Evolutionary conservation across 2,329 filamentous ascomycete genomes (phyloP).

Genomic region (Fusarium graminum): DNA sequence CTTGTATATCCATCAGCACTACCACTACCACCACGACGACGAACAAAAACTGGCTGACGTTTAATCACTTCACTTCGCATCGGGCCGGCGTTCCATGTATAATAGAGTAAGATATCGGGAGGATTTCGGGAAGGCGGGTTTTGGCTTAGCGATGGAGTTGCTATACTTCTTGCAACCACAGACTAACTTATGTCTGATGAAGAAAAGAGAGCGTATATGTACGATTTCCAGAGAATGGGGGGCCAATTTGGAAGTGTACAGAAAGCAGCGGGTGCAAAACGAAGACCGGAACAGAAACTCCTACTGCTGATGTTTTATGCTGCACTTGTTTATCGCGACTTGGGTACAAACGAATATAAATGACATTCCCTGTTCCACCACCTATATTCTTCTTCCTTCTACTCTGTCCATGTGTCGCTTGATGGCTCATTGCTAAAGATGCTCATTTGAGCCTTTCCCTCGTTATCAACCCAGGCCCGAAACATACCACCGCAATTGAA

Average conservation of each 20-base stretch:
- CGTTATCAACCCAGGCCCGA: conserved; percentile 78
- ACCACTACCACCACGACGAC: conserved; percentile 29
- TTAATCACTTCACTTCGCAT: conserved; percentile 49
- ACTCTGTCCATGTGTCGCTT: conserved; percentile 38
- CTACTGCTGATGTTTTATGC: conserved; percentile 25
- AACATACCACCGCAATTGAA: conserved; percentile 93
- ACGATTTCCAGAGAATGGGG: conserved; percentile 31
- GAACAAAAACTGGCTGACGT: conserved; percentile 38
- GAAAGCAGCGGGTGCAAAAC: conserved; percentile 18
- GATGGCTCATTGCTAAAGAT: conserved; percentile 52
- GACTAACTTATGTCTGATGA: conserved; percentile 37
- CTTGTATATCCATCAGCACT: conserved; percentile 41
- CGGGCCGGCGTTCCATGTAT: conserved; percentile 54
- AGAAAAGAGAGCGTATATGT: conserved; percentile 32
- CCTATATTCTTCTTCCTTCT: not conserved
- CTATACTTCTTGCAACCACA: conserved; percentile 37
- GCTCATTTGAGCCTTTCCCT: conserved; percentile 68
- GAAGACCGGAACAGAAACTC: conserved; percentile 19
- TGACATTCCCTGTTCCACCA: conserved; percentile 42
- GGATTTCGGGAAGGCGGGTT: conserved; percentile 36
- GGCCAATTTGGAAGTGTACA: conserved; percentile 16
- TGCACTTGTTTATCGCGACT: conserved; percentile 29
- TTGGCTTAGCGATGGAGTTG: conserved; percentile 46
- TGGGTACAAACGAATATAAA: conserved; percentile 46
- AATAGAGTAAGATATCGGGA: conserved; percentile 46